Percentiles rank a stretch among this genome's conserved stretches.
Conservation (phyloP, 2,329 filamentous ascomycete species). For the Teratosphaeria destructans region DNA sequence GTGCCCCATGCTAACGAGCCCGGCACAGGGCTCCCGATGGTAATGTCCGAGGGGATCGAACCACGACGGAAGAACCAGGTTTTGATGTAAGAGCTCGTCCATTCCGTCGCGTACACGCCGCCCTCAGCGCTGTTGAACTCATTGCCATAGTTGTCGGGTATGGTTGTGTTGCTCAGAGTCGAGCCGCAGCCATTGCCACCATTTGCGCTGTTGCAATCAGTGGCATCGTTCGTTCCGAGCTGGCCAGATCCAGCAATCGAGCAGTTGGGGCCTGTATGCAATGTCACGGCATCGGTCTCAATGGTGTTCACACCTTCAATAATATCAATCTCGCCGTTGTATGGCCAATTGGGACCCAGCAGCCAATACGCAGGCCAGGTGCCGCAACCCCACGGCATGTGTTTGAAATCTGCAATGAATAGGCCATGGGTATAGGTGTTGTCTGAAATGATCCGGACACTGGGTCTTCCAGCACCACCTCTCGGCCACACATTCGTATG, state of each 20-base stretch:
- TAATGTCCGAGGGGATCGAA: conserved; percentile 32
- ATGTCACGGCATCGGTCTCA: conserved; percentile 17
- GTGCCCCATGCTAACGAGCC: conserved; percentile 45
- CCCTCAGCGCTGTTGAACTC: conserved; percentile 22
- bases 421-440: conserved; percentile 29
- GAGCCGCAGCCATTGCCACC: conserved; percentile 29
- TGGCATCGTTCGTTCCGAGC: conserved; percentile 16
- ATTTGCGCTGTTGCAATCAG: conserved; percentile 16
- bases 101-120: conserved; percentile 27
- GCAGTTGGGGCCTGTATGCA: conserved; percentile 24
- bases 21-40: conserved; percentile 37
- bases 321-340: conserved; percentile 32
- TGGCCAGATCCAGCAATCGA: conserved; percentile 21
- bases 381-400: conserved; percentile 30
- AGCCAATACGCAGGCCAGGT: conserved; percentile 35
- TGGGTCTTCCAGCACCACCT: conserved; percentile 29
- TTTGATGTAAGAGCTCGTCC: conserved; percentile 24
- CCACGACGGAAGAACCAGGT: conserved; percentile 27
- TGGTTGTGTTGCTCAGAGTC: conserved; percentile 27
- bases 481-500: conserved; percentile 33
- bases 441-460: conserved; percentile 26
- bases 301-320: conserved; percentile 27
- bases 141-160: conserved; percentile 25
- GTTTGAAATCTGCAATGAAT: conserved; percentile 28
- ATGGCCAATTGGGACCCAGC: conserved; percentile 36